phyloP scores from a whole-genome alignment of 768 basidiomycete genomes.

The Serendipita sp. region DNA sequence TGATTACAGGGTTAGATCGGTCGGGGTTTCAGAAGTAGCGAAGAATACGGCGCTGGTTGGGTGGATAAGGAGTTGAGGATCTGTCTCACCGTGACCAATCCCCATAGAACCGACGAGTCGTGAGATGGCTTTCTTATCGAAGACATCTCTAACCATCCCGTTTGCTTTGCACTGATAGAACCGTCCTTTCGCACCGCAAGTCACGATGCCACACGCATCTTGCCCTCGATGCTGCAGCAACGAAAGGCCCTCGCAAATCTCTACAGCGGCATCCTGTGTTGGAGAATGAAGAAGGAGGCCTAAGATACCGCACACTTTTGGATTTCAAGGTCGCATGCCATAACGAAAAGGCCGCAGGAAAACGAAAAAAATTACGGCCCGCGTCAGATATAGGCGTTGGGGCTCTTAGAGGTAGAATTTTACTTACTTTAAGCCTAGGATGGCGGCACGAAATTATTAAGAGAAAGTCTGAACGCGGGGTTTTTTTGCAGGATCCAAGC shows the following conservation, averaged over 20 bases:
- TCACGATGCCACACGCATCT: conserved; percentile 95
- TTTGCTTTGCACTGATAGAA: conserved; percentile 98
- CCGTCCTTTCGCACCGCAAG: conserved; percentile 85
- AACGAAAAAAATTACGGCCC: conserved; percentile 18
- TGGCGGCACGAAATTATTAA: not conserved
- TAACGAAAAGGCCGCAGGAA: conserved; percentile 14
- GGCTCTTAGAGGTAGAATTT: not conserved
- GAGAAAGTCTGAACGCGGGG: no score
- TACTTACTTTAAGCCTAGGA: not conserved
- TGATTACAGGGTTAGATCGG: conserved; percentile 19
- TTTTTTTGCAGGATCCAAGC: no score
- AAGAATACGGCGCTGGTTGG: conserved; percentile 9
- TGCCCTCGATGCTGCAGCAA: conserved; percentile 93
- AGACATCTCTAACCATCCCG: conserved; percentile 97
- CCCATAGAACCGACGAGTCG: conserved; percentile 89
- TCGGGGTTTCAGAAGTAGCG: not conserved
- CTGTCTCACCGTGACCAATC: conserved; percentile 72
- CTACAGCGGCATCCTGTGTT: conserved; percentile 53
- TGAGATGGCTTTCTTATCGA: conserved; percentile 62
- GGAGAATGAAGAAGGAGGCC: conserved; percentile 75
- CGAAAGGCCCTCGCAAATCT: conserved; percentile 90
- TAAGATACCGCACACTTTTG: conserved; percentile 77
- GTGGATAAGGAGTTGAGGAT: not conserved
- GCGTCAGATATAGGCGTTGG: not conserved
- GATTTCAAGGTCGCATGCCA: conserved; percentile 8